Conservation (phyloP, 768 basidiomycete genomes). For the Hortiboletus campestris region DNA sequence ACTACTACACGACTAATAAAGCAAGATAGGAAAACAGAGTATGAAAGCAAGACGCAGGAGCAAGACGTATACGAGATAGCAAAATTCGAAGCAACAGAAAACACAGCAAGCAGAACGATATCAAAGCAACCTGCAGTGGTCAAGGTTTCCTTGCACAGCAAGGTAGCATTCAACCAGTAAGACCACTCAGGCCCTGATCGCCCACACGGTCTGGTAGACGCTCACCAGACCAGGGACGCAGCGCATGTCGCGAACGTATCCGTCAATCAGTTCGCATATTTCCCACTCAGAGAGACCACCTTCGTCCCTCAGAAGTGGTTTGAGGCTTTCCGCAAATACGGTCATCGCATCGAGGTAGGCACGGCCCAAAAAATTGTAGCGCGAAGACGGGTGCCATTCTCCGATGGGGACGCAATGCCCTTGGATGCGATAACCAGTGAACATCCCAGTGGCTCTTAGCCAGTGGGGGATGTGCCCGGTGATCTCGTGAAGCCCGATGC, state of each 20-base stretch:
- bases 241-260: conserved; percentile 47
- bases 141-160: neutral
- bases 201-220: conserved; percentile 51
- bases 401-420: conserved; percentile 54
- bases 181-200: conserved; percentile 27
- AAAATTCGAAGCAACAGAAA: neutral
- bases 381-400: conserved; percentile 43
- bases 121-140: neutral
- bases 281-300: conserved; percentile 37
- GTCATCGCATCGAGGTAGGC: conserved; percentile 39
- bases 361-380: conserved; percentile 39
- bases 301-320: conserved; percentile 43
- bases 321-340: conserved; percentile 48
- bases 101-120: neutral
- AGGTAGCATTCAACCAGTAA: neutral
- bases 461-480: conserved; percentile 38
- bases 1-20: neutral
- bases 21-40: neutral
- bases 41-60: neutral
- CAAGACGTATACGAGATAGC: neutral
- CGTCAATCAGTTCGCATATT: conserved; percentile 39
- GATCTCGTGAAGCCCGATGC: conserved; percentile 39
- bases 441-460: conserved; percentile 38
- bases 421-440: conserved; percentile 38
- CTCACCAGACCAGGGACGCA: conserved; percentile 46